A percentile compares a stretch with the other conserved stretches of the same genome.
phyloP scores from a whole-genome alignment of 1,139 yeast species.

The Pichia inconspicua region DNA sequence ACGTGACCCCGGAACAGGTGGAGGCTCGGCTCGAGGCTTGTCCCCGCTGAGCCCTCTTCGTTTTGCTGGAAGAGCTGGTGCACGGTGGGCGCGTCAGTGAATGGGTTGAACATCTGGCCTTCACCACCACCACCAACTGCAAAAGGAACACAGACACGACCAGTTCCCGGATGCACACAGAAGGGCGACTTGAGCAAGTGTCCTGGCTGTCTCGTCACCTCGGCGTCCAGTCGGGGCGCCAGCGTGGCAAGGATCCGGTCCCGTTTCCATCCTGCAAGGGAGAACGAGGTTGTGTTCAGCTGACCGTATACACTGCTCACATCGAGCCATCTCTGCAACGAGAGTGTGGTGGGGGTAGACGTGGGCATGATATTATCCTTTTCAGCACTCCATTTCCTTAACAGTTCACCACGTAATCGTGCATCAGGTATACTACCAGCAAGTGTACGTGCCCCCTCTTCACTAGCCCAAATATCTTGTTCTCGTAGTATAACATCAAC shows the following conservation, averaged over 20 bases:
- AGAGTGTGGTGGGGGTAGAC: conserved; percentile 29
- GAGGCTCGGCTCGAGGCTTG: conserved; percentile 21
- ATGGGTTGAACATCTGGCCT: conserved; percentile 61
- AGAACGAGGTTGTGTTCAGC: conserved; percentile 34
- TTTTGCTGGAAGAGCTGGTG: conserved; percentile 32
- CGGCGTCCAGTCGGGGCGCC: conserved; percentile 89
- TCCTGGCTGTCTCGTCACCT: conserved; percentile 82
- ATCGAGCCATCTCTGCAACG: conserved; percentile 69
- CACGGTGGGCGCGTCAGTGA: conserved; percentile 65
- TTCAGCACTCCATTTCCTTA: conserved; percentile 44
- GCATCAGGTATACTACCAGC: conserved; percentile 57
- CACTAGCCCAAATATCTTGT: conserved; percentile 76
- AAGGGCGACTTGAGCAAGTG: conserved; percentile 97
- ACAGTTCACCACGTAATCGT: conserved; percentile 45
- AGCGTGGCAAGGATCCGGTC: conserved; percentile 73
- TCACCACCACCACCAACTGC: conserved; percentile 37
- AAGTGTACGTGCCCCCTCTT: conserved; percentile 46
- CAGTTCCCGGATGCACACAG: conserved; percentile 95
- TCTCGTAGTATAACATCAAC: conserved; percentile 60
- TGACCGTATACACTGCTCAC: conserved; percentile 45
- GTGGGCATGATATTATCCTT: conserved; percentile 15
- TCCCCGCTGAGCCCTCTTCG: conserved; percentile 29
- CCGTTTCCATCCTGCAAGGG: conserved; percentile 61
- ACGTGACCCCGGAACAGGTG: too few relatives aligned
- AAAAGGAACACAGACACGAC: conserved; percentile 95